Percentiles rank a stretch among this genome's conserved stretches.
These are phyloP conservation scores for Globisporangium echinulatum DNA, from an alignment of 352 stramenopile species.

Conservation along the genomic window DNA sequence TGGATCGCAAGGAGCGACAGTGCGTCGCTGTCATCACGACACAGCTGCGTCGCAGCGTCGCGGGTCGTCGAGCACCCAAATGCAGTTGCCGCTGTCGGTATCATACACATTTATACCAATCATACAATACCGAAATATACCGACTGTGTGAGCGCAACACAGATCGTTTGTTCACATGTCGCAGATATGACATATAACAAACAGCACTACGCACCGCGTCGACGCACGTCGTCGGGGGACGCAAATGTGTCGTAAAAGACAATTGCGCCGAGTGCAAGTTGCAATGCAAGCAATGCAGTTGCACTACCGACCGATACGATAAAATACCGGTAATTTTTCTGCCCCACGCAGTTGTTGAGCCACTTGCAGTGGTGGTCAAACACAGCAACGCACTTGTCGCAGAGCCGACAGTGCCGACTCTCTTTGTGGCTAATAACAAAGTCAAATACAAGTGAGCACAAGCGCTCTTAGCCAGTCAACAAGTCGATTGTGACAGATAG, in stretches of 20 bases:
- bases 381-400: constrained; percentile 93
- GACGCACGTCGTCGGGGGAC: constrained; percentile 21
- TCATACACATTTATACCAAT: neutral
- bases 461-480: no score
- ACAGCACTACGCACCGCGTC: constrained; percentile 22
- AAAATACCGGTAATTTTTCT: constrained; percentile 83
- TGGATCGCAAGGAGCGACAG: constrained; percentile 52
- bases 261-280: constrained; percentile 62
- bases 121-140: no score
- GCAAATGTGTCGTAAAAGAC: constrained; percentile 32
- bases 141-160: no score
- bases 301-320: constrained; percentile 62
- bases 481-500: no score
- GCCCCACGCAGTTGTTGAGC: constrained; percentile 95
- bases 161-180: no score
- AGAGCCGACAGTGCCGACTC: constrained; percentile 92
- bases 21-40: constrained; percentile 40
- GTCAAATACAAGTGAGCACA: neutral
- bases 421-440: constrained; percentile 60
- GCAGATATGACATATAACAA: no score
- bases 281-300: constrained; percentile 54
- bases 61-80: constrained; percentile 56
- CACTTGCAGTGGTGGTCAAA: constrained; percentile 98
- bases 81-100: constrained; percentile 34
- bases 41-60: constrained; percentile 37